phyloP scores from a whole-genome alignment of 306 rosid species.

The Mucuna pruriens region DNA sequence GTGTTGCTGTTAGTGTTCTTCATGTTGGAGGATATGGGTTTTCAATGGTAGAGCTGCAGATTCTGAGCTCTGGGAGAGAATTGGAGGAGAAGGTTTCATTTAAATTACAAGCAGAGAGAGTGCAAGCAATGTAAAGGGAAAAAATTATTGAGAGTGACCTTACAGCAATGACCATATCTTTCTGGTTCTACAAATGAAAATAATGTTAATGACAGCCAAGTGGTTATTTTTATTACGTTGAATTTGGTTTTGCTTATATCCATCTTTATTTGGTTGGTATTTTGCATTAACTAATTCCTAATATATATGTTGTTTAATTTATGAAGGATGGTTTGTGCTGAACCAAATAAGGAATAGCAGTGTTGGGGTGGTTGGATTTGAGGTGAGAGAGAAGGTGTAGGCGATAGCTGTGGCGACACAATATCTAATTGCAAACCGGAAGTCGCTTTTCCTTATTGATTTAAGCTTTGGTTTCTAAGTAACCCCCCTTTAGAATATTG shows the following conservation, averaged over 20 bases:
- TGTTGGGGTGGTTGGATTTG: slow-evolving; percentile 44
- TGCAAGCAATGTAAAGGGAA: slow-evolving; percentile 41
- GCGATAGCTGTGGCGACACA: slow-evolving; percentile 44
- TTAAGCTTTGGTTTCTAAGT: slow-evolving; percentile 53
- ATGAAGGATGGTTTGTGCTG: background rate
- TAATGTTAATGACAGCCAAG: background rate
- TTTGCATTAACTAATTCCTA: background rate
- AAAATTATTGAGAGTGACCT: slow-evolving; percentile 41
- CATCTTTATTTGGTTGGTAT: slow-evolving; percentile 4
- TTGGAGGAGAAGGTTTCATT: slow-evolving; percentile 45
- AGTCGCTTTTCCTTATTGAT: slow-evolving; percentile 67
- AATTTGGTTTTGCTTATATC: background rate
- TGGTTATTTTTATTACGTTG: background rate
- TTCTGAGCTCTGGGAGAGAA: slow-evolving; percentile 20
- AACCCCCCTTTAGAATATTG: slow-evolving; percentile 41
- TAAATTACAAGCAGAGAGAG: slow-evolving; percentile 44
- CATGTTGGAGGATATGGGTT: slow-evolving; percentile 36
- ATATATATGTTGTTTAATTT: background rate
- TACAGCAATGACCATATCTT: slow-evolving; percentile 45
- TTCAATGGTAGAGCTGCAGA: background rate
- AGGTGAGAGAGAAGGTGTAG: slow-evolving; percentile 21
- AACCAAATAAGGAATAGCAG: background rate
- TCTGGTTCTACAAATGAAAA: slow-evolving; percentile 8
- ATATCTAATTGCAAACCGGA: slow-evolving; percentile 61
- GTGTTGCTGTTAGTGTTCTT: slow-evolving; percentile 68